Percentiles rank a stretch among this genome's conserved stretches.
These are phyloP conservation scores for Debaryomyces nepalensis DNA, from an alignment of 1,139 yeast genomes.

Conservation along the genomic window DNA sequence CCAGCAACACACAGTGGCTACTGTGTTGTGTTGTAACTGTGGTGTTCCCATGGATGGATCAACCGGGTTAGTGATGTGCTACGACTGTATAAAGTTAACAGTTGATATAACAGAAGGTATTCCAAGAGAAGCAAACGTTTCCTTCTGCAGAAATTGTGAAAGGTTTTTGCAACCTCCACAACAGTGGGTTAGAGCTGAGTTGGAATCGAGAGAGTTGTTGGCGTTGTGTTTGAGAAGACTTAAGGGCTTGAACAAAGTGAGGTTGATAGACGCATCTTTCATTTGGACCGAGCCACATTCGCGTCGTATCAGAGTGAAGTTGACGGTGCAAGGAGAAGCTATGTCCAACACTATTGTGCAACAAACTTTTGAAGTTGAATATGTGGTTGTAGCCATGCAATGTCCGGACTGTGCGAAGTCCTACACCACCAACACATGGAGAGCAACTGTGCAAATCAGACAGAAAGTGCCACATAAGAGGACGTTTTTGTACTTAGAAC, in stretches of 20 bases:
- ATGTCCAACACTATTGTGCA: conserved; percentile 90
- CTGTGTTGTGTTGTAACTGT: conserved; percentile 97
- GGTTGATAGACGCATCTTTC: conserved; percentile 91
- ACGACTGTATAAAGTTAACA: conserved; percentile 92
- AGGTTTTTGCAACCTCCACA: conserved; percentile 92
- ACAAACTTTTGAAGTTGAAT: conserved; percentile 94
- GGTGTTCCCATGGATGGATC: conserved; percentile 99
- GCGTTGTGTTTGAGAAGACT: conserved; percentile 89
- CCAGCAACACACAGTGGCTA: conserved; percentile 59
- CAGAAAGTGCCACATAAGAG: conserved; percentile 97
- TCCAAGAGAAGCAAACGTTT: conserved; percentile 90
- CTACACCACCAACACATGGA: conserved; percentile 96
- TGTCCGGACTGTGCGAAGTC: conserved; percentile 99
- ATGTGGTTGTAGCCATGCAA: conserved; percentile 92
- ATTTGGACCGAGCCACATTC: conserved; percentile 99
- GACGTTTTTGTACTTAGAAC: conserved; percentile 93
- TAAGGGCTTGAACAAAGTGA: conserved; percentile 84
- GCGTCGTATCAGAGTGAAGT: conserved; percentile 84
- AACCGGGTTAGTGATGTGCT: conserved; percentile 91
- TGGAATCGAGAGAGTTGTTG: conserved; percentile 89
- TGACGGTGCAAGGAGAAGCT: conserved; percentile 97
- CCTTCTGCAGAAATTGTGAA: conserved; percentile 97
- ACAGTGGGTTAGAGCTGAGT: conserved; percentile 89
- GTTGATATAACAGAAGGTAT: conserved; percentile 96
- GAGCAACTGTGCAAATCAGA: conserved; percentile 95